These are phyloP conservation scores for Acanthamoeba sp. DNA, from an alignment of 208 protist species.

Conservation along the genomic window DNA sequence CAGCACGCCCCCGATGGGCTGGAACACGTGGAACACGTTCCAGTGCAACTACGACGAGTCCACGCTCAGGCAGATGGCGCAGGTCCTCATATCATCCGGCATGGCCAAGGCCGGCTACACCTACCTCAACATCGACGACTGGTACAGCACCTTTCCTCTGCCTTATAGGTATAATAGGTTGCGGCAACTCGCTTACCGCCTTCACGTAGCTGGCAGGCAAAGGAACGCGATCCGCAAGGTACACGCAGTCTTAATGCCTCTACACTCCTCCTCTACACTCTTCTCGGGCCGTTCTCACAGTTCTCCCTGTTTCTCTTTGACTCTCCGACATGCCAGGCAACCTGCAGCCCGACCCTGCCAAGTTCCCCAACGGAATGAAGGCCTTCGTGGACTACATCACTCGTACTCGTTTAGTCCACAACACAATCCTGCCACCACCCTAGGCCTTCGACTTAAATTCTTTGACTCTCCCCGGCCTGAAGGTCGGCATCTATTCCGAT, in stretches of 20 bases:
- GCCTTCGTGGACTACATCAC: slow-evolving; percentile 80
- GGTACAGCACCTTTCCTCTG: neutral
- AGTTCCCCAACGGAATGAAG: slow-evolving; percentile 76
- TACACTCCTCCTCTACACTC: too few species aligned
- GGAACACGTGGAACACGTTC: neutral
- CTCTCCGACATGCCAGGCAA: neutral
- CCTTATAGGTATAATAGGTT: too few species aligned
- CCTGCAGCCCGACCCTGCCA: slow-evolving; percentile 39
- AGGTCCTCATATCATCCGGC: slow-evolving; percentile 19
- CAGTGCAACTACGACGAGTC: neutral
- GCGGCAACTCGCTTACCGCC: neutral
- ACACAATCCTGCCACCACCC: too few species aligned
- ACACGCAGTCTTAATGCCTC: too few species aligned
- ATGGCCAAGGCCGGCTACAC: slow-evolving; percentile 68
- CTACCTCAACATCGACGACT: slow-evolving; percentile 78
- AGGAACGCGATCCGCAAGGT: neutral
- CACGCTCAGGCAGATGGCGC: slow-evolving; percentile 26
- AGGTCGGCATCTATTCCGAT: slow-evolving; percentile 65
- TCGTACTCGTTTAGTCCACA: neutral
- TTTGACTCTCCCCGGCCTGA: slow-evolving; percentile 44
- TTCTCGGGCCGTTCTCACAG: neutral
- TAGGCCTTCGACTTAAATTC: too few species aligned
- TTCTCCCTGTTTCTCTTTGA: neutral
- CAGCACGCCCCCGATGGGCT: neutral
- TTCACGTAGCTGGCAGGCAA: neutral